Base-by-base conservation (phyloP, 805 yeast genomes). In the Teunomyces cretensis region DNA sequence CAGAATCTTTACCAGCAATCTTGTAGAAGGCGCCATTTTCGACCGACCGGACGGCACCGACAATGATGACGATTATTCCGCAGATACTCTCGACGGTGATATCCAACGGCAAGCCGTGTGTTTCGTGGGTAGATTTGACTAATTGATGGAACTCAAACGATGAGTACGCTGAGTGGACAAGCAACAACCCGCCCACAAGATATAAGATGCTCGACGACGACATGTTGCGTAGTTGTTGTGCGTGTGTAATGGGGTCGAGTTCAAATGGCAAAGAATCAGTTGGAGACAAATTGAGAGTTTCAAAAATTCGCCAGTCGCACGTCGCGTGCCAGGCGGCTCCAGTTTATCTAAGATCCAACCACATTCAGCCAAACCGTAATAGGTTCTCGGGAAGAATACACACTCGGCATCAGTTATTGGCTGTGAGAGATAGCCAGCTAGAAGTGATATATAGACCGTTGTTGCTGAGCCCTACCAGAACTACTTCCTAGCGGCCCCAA, bases 101-200 rank as follows among this genome's bases (percentile, higher is more conserved):
- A 54, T 80, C 84, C 6, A 57, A 40, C 1, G 81, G 81, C 38
- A 31, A 47, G 33, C 15, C 48, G 27, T 6, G 46, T 9, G 19
- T 9, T 27, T 38, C 41, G 6, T 53, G 41, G 9, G 48, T 19
- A 36, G 57, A 41, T 49, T 70, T 60, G 17, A 58, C 44, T 30
- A 72, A 59, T 53, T 72, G 75, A 53, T 74, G 74, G 60, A 70
- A 71, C 53, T 79, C 83, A 50, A 72, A 75, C 2, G 83, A 71
- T 6, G 84, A 79, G 50, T 76, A 79, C 1, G 76, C 80, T 1
- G 82, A 72, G 55, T 80, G 83, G 1, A 68, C 41, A 30, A 79
- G 63, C 38, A 49, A 49, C 32, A 51, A 43, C 38, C 42, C 30
- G 14, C 53, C 57, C 12, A 50, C 27, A 6, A 45, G 11, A 39